Conservation (phyloP, 2,329 filamentous ascomycete species). For the Aspergillus fischeri region DNA sequence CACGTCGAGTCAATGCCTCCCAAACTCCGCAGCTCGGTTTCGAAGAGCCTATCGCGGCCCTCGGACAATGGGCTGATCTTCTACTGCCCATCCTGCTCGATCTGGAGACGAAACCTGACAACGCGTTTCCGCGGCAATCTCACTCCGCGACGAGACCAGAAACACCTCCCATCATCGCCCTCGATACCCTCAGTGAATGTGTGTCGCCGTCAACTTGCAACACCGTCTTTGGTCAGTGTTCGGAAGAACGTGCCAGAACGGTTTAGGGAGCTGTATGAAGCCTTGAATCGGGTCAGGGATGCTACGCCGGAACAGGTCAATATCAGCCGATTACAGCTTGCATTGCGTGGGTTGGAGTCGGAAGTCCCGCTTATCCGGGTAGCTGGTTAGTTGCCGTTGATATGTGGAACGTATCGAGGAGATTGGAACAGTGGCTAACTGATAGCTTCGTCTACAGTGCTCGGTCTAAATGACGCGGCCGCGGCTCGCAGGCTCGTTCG, state of each 20-base stretch:
- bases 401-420: too few species aligned
- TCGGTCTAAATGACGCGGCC: slow-evolving; percentile 47
- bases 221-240: slow-evolving; percentile 51
- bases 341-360: slow-evolving; percentile 54
- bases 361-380: slow-evolving; percentile 52
- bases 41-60: slow-evolving; percentile 31
- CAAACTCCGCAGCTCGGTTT: slow-evolving; percentile 34
- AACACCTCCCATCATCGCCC: slow-evolving; percentile 8
- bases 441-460: slow-evolving; percentile 32
- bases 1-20: slow-evolving; percentile 32
- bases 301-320: slow-evolving; percentile 55
- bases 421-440: not conserved
- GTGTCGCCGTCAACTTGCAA: slow-evolving; percentile 39
- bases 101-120: slow-evolving; percentile 29
- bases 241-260: slow-evolving; percentile 50
- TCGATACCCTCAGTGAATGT: slow-evolving; percentile 6
- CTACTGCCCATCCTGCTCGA: slow-evolving; percentile 41
- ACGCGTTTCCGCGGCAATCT: slow-evolving; percentile 21
- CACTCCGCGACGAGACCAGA: slow-evolving; percentile 9
- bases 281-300: slow-evolving; percentile 49
- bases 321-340: slow-evolving; percentile 57
- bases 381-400: slow-evolving; percentile 41
- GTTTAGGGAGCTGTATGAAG: slow-evolving; percentile 51
- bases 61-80: slow-evolving; percentile 24
- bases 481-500: slow-evolving; percentile 60